Evolutionary conservation across 805 yeast species (phyloP).

Genomic region (Metschnikowia shivogae): DNA sequence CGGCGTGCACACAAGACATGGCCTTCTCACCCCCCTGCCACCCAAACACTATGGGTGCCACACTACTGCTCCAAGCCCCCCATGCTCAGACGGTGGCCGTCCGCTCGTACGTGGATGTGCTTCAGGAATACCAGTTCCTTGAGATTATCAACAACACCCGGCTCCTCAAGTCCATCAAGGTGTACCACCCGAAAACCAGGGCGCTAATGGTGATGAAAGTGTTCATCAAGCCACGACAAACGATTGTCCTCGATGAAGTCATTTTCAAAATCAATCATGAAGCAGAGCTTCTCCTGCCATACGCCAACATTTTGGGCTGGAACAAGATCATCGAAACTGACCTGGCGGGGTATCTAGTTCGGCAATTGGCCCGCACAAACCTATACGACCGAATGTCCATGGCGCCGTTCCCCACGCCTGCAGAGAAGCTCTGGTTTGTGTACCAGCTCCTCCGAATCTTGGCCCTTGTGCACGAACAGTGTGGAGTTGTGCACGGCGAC

Average conservation of each 20-base stretch:
- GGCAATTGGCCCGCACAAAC: conserved; percentile 76
- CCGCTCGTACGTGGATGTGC: conserved; percentile 81
- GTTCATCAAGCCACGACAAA: conserved; percentile 64
- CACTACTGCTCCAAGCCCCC: conserved; percentile 80
- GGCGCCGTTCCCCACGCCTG: conserved; percentile 77
- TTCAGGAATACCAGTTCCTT: conserved; percentile 70
- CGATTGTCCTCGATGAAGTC: conserved; percentile 24
- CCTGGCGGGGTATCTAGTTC: conserved; percentile 83
- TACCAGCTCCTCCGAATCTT: conserved; percentile 73
- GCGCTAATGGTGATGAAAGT: conserved; percentile 68
- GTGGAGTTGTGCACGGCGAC: conserved; percentile 78
- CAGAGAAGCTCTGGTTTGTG: conserved; percentile 80
- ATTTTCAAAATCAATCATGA: conserved; percentile 32
- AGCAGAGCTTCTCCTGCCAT: conserved; percentile 37
- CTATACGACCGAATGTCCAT: conserved; percentile 84
- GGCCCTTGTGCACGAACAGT: conserved; percentile 54
- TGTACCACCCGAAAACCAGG: conserved; percentile 63
- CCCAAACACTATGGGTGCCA: conserved; percentile 65
- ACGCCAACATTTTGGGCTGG: conserved; percentile 64
- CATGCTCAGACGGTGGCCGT: conserved; percentile 89
- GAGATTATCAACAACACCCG: conserved; percentile 75
- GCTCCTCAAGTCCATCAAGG: conserved; percentile 81
- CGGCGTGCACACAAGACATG: neutral
- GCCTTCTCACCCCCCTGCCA: neutral
- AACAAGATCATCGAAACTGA: conserved; percentile 77